A percentile compares a stretch with the other conserved stretches of the same genome.
These are phyloP conservation scores for Cladorrhinum samala DNA, from an alignment of 495 filamentous ascomycete genomes.

Conservation along the genomic window DNA sequence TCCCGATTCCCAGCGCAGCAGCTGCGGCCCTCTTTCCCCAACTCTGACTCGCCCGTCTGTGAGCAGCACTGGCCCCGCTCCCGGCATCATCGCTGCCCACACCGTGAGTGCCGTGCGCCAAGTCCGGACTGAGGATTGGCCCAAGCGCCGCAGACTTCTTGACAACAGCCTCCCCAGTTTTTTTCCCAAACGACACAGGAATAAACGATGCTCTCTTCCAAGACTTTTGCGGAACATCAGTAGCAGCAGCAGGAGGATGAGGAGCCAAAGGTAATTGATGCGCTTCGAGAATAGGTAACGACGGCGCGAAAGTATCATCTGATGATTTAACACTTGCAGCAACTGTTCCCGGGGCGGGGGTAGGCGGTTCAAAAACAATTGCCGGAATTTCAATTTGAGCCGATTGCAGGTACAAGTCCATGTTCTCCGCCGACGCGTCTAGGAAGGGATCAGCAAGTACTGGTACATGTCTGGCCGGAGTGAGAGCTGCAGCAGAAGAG, in stretches of 20 bases:
- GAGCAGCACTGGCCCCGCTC: neutral
- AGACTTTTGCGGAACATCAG: neutral
- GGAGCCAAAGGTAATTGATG: neutral
- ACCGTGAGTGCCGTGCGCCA: slow-evolving; percentile 3
- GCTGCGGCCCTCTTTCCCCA: slow-evolving; percentile 21
- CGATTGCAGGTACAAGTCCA: neutral
- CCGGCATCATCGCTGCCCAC: neutral
- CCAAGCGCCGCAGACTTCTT: slow-evolving; percentile 5
- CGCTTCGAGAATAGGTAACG: neutral
- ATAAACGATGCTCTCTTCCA: neutral
- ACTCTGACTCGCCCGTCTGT: neutral
- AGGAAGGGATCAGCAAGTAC: no score
- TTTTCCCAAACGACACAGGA: slow-evolving; percentile 10
- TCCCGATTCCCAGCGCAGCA: slow-evolving; percentile 17
- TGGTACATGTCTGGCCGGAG: neutral
- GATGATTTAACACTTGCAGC: neutral
- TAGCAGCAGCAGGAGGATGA: no score
- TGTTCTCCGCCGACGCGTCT: neutral
- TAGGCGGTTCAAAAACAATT: neutral
- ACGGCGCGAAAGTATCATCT: neutral
- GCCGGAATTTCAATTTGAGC: neutral
- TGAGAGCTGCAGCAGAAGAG: neutral
- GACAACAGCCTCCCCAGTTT: slow-evolving; percentile 1
- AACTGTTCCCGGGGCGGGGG: neutral
- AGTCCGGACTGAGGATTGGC: slow-evolving; percentile 6